Base-by-base conservation (phyloP, 352 stramenopile genomes). In the Phytophthora megakarya region DNA sequence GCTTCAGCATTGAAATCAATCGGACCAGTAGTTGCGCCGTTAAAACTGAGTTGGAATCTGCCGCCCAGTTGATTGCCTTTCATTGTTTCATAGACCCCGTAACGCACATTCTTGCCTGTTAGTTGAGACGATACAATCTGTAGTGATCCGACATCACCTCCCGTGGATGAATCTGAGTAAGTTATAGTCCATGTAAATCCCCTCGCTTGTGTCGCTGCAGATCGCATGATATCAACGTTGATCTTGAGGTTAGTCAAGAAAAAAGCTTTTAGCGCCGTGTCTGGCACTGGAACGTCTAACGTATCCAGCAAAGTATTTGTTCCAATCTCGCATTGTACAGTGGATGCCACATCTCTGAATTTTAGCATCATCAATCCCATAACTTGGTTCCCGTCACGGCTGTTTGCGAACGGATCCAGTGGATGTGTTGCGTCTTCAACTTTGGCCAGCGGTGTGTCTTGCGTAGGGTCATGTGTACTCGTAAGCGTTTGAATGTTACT, bases 31-130 rank as follows among this genome's bases (percentile, higher is more conserved):
- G 92, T 97, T 62, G 98, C 89, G n/a, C 93, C 92, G 50, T 97
- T 89, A 66, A 96, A 98, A n/a, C 81, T 81, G 11, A 98, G 81
- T 64, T 97, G 92, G 49, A 98, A 99, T 0, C 84, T 96, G 4
- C 95, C 94, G 8, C 81, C 64, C 16, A 99, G 65, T 42, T 98
- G 70, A 35, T 97, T 98, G 12, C 94, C 96, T 48, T 86, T 89
- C 9, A 88, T 65, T 1, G 66, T 73, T 66, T 98, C 91, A 22
- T 72, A 73, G 35, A 98, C 77, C 2, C 54, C 64, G 6, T 87
- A 80, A 1, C 56, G 49, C 0, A 69, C 73, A 52, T 73, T 76
- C 9, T 52, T 59, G 0, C 69, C 79, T 5, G 62, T 78, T 11
- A 91, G 62, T 13, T 61, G 42, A 3, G 78, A 79, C 19, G 71